phyloP scores from a whole-genome alignment of 2,329 filamentous ascomycete species.

The Nannizziopsis barbatae region DNA sequence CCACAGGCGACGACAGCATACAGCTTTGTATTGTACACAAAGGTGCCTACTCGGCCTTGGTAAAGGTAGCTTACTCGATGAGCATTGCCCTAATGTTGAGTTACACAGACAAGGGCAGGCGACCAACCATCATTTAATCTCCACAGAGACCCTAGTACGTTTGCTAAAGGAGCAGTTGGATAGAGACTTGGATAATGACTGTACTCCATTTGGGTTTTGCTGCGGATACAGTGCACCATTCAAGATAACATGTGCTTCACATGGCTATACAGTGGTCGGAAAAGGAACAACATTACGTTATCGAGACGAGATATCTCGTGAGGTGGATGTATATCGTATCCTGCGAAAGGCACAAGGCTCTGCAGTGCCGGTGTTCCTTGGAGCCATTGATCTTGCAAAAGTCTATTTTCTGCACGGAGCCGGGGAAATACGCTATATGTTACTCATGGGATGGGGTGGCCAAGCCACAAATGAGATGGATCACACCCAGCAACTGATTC shows the following conservation, averaged over 20 bases:
- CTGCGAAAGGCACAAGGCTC: conserved; percentile 14
- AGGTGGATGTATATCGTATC: conserved; percentile 14
- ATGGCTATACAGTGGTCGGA: conserved; percentile 19
- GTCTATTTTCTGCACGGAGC: conserved; percentile 10
- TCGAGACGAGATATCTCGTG: conserved; percentile 10
- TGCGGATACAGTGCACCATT: conserved; percentile 21
- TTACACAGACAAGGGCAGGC: conserved; percentile 20
- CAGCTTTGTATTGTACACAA: conserved; percentile 9
- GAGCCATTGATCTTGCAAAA: conserved; percentile 11
- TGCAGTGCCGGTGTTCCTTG: conserved; percentile 17
- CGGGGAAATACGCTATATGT: conserved; percentile 8
- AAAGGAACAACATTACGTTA: conserved; percentile 12
- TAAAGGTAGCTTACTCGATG: conserved; percentile 23
- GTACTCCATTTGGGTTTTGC: conserved; percentile 13
- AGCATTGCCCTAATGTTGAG: conserved; percentile 29
- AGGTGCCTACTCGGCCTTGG: conserved; percentile 10
- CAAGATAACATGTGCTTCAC: conserved; percentile 21
- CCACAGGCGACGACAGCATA: conserved; percentile 1
- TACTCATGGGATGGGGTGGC: conserved; percentile 13
- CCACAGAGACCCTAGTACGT: conserved; percentile 7
- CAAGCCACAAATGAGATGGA: neutral
- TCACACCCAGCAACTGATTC: neutral
- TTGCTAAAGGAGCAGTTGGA: conserved; percentile 10
- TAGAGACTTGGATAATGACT: conserved; percentile 9
- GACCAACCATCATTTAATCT: conserved; percentile 3